Percentiles rank a stretch among this genome's conserved stretches.
These are phyloP conservation scores for Pyropia haitanensis DNA, from an alignment of 23 red algal species.

Conservation along the genomic window DNA sequence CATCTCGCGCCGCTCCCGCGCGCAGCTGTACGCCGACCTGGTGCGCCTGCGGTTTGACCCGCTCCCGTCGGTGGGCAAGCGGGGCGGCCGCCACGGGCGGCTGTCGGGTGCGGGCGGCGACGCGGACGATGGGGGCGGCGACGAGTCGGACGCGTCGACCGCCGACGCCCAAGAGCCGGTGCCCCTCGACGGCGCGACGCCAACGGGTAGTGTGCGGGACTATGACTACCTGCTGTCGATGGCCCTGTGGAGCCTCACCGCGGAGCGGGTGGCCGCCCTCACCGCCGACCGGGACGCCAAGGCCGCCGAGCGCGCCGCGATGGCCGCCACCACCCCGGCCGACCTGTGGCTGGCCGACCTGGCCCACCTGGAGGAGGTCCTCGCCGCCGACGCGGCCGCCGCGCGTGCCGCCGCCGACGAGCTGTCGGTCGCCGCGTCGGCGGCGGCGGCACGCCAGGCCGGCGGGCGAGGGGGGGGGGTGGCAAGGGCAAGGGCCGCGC, in stretches of 20 bases:
- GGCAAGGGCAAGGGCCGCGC: too few relatives aligned
- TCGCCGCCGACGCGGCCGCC: conserved; percentile 10
- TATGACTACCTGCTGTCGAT: conserved; percentile 92
- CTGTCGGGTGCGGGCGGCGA: background rate
- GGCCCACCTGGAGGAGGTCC: conserved; percentile 43
- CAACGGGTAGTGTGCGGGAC: background rate
- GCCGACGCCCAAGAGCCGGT: background rate
- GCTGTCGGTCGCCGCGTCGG: too few relatives aligned
- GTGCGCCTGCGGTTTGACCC: conserved; percentile 58
- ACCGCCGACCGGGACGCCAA: conserved; percentile 61
- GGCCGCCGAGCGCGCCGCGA: conserved; percentile 37
- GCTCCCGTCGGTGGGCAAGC: background rate
- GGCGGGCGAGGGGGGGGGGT: too few relatives aligned
- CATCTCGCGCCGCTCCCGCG: conserved; percentile 62
- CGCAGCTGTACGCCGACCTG: conserved; percentile 55
- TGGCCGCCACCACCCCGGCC: conserved; percentile 32
- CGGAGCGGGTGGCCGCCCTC: conserved; percentile 74
- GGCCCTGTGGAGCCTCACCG: conserved; percentile 73
- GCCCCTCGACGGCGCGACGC: background rate
- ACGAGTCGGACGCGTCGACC: background rate
- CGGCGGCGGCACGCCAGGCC: too few relatives aligned
- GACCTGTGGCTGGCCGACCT: conserved; percentile 77
- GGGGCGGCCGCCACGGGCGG: background rate
- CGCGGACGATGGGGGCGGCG: conserved; percentile 27
- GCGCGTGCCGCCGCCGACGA: too few relatives aligned